These are phyloP conservation scores for Saccharomyces hybrid DNA, from an alignment of 1,139 yeast species.

Conservation along the genomic window DNA sequence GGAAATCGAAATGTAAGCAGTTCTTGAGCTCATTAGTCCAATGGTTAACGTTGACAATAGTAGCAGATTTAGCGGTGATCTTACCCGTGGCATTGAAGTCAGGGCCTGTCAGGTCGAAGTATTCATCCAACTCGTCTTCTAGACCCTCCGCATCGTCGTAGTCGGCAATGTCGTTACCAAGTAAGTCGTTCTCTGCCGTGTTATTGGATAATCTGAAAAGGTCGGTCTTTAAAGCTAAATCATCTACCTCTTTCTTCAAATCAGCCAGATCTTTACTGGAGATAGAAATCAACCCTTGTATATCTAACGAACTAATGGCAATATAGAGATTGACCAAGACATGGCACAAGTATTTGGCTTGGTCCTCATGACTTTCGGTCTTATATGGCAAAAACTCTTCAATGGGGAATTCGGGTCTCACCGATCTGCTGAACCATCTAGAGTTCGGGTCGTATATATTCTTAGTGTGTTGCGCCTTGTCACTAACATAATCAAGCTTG, in stretches of 20 bases:
- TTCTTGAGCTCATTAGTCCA: constrained; percentile 87
- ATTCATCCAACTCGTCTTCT: constrained; percentile 38
- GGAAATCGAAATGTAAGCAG: constrained; percentile 79
- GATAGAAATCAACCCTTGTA: constrained; percentile 64
- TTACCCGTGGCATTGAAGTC: constrained; percentile 47
- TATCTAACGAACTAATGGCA: constrained; percentile 68
- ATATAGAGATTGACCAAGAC: constrained; percentile 73
- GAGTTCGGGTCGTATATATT: constrained; percentile 46
- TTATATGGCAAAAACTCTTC: constrained; percentile 67
- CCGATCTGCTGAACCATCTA: constrained; percentile 47
- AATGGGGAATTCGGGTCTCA: constrained; percentile 50
- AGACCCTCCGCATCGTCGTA: constrained; percentile 40
- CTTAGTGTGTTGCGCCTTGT: constrained; percentile 36
- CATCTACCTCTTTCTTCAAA: constrained; percentile 39
- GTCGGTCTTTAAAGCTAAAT: constrained; percentile 49
- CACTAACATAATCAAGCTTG: constrained; percentile 51
- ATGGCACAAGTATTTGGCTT: constrained; percentile 68
- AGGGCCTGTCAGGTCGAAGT: constrained; percentile 38
- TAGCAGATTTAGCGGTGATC: constrained; percentile 59
- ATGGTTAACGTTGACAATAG: constrained; percentile 66
- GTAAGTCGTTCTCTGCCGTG: constrained; percentile 30
- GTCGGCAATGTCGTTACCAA: constrained; percentile 34
- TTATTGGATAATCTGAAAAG: constrained; percentile 31
- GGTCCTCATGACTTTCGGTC: constrained; percentile 62
- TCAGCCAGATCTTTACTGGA: constrained; percentile 53